Percentiles rank a stretch among this genome's conserved stretches.
phyloP scores from a whole-genome alignment of 176 grass and related monocot genomes.

The Phragmites australis region DNA sequence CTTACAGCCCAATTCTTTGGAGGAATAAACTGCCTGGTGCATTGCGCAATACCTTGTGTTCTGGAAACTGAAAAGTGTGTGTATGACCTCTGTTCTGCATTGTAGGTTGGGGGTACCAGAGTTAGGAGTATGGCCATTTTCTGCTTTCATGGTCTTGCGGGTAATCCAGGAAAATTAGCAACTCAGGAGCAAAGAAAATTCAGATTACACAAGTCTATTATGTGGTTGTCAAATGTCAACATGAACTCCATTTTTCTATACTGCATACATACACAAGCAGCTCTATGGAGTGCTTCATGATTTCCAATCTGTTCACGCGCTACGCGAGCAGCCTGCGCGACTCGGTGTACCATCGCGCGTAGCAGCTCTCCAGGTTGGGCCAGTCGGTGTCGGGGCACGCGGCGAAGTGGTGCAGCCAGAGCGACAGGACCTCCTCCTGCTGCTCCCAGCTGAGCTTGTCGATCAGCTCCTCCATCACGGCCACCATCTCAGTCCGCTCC shows the following conservation, averaged over 20 bases:
- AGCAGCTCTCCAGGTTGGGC: slow-evolving; percentile 80
- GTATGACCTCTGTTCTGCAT: neutral
- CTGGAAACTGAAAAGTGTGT: neutral
- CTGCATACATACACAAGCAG: neutral
- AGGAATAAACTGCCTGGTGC: slow-evolving; percentile 22
- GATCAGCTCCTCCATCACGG: slow-evolving; percentile 64
- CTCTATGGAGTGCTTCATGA: neutral
- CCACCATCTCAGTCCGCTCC: slow-evolving; percentile 78
- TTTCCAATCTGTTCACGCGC: neutral
- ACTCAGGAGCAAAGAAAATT: neutral
- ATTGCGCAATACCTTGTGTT: neutral
- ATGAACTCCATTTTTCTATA: neutral
- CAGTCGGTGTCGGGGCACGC: slow-evolving; percentile 69
- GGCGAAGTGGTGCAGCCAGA: slow-evolving; percentile 86
- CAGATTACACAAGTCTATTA: neutral
- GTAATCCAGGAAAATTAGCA: neutral
- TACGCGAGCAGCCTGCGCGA: slow-evolving; percentile 53
- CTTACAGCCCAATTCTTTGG: slow-evolving; percentile 26
- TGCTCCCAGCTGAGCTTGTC: slow-evolving; percentile 70
- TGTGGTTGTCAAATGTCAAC: neutral
- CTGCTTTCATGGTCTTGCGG: neutral
- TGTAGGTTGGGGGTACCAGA: neutral
- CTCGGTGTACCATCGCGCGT: slow-evolving; percentile 75
- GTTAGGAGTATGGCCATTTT: neutral
- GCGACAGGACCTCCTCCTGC: slow-evolving; percentile 66